These are phyloP conservation scores for Cetraspora pellucida DNA, from an alignment of 192 early-diverging fungal genomes.

Conservation along the genomic window DNA sequence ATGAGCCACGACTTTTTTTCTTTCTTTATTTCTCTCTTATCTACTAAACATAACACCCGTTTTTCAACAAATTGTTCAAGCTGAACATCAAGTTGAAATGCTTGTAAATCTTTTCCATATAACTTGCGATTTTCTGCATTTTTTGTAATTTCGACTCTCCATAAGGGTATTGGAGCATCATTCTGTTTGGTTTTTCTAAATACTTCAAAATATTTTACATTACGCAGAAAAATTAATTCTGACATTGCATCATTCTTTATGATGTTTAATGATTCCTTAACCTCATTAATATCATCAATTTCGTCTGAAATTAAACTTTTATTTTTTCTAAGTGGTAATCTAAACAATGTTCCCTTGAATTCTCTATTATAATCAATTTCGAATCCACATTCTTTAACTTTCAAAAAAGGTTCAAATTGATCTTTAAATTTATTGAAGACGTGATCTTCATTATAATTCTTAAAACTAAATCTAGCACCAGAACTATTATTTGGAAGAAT, in stretches of 20 bases:
- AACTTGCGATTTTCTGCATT: background rate
- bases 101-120: background rate
- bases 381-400: background rate
- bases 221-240: background rate
- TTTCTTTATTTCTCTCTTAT: background rate
- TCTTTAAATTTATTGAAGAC: background rate
- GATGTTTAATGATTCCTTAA: background rate
- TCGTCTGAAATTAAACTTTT: background rate
- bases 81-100: background rate
- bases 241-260: background rate
- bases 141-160: background rate
- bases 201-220: background rate
- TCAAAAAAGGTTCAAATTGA: background rate
- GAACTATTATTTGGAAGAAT: conserved; percentile 2
- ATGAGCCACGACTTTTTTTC: background rate
- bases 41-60: no score
- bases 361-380: background rate
- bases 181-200: no score
- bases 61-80: background rate
- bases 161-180: background rate
- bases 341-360: background rate
- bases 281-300: background rate
- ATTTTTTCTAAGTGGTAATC: background rate
- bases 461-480: background rate
- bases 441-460: background rate